phyloP scores from a whole-genome alignment of 495 filamentous ascomycete genomes.

The Penicillium paxilli region DNA sequence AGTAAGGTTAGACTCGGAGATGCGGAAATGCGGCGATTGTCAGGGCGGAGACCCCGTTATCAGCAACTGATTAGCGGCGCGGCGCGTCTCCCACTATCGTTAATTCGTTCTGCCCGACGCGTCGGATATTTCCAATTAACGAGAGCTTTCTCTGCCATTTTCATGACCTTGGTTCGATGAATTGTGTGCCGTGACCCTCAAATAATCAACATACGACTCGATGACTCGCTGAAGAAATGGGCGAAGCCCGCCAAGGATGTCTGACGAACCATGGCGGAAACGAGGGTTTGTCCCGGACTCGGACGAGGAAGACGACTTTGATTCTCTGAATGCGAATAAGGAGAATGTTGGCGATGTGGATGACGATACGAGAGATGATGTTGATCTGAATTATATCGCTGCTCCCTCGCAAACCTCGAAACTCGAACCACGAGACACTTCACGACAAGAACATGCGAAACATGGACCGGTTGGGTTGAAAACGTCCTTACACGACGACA shows the following conservation, averaged over 20 bases:
- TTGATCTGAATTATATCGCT: conserved; percentile 20
- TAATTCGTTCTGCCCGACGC: conserved; percentile 34
- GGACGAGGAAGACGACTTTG: conserved; percentile 57
- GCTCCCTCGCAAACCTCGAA: conserved; percentile 6
- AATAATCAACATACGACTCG: background rate
- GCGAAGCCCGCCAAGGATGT: conserved; percentile 36
- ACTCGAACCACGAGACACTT: background rate
- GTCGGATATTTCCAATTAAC: conserved; percentile 9
- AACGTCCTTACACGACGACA: conserved; percentile 5
- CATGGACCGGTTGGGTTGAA: background rate
- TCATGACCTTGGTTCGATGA: no score
- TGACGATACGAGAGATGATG: conserved; percentile 1
- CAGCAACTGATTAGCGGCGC: conserved; percentile 7
- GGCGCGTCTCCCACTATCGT: conserved; percentile 20
- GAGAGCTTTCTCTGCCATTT: no score
- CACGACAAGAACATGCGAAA: background rate
- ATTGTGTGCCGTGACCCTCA: no score
- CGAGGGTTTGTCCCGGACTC: conserved; percentile 64
- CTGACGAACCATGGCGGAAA: conserved; percentile 64
- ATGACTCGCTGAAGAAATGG: conserved; percentile 44
- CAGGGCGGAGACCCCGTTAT: conserved; percentile 14
- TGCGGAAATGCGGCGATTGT: background rate
- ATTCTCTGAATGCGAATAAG: conserved; percentile 31
- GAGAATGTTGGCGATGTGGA: conserved; percentile 6
- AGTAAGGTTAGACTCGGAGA: conserved; percentile 9